These are phyloP conservation scores for Diplogelasinospora grovesii DNA, from an alignment of 495 filamentous ascomycete species.

Conservation along the genomic window DNA sequence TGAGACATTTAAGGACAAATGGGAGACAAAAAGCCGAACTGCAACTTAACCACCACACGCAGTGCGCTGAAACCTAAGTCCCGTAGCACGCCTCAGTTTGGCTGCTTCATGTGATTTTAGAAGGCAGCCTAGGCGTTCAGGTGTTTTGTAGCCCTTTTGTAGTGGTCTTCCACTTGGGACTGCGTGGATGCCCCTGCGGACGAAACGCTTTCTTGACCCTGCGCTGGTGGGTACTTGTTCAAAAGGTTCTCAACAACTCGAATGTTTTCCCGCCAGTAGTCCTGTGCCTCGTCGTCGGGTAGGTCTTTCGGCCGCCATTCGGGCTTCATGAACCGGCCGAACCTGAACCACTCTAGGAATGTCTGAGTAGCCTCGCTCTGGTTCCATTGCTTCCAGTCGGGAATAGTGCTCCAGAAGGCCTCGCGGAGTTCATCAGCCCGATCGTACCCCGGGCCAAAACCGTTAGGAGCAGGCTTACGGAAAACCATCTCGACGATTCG, in stretches of 20 bases:
- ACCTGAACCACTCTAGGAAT: slow-evolving; percentile 5
- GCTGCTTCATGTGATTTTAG: no score
- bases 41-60: no score
- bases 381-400: slow-evolving; percentile 1
- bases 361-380: not conserved
- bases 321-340: slow-evolving; percentile 2
- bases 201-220: no score
- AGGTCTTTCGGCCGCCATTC: slow-evolving; percentile 4
- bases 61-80: no score
- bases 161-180: no score
- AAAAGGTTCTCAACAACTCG: slow-evolving; percentile 1
- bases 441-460: slow-evolving; percentile 3
- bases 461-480: slow-evolving; percentile 1
- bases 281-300: not conserved
- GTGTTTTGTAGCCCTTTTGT: no score
- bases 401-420: slow-evolving; percentile 3
- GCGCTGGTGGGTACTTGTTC: no score
- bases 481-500: slow-evolving; percentile 4
- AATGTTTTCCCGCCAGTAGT: slow-evolving; percentile 5
- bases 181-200: no score
- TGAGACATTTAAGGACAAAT: no score
- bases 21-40: no score
- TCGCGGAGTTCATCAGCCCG: slow-evolving; percentile 1
- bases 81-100: no score
- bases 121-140: no score